phyloP scores from a whole-genome alignment of 129 eudicot genomes.

The Dittrichia graveolens region DNA sequence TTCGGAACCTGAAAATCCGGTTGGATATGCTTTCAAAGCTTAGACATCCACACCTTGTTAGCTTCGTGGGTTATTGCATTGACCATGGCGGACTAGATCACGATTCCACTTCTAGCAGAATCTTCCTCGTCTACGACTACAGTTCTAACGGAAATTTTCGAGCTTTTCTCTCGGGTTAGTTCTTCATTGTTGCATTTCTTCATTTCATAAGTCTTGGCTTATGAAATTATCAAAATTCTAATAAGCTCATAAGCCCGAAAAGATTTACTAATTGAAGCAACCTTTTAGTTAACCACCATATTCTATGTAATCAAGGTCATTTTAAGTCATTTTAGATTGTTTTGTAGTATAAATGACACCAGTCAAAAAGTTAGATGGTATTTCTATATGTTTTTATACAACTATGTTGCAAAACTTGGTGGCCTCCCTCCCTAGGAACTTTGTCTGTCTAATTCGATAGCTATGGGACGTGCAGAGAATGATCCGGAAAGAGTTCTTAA shows the following conservation, averaged over 20 bases:
- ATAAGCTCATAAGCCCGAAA: too few relatives aligned
- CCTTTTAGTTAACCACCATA: too few relatives aligned
- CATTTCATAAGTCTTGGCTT: not conserved
- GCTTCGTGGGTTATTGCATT: constrained; percentile 78
- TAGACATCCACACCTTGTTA: constrained; percentile 74
- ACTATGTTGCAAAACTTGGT: too few relatives aligned
- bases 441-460: not conserved
- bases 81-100: constrained; percentile 62
- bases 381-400: too few relatives aligned
- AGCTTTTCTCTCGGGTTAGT: constrained; percentile 83
- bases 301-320: too few relatives aligned
- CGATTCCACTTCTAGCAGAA: constrained; percentile 55
- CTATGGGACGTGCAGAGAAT: constrained; percentile 44
- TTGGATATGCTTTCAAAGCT: constrained; percentile 84
- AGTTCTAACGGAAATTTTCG: constrained; percentile 69
- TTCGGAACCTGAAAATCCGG: constrained; percentile 63
- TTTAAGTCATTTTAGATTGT: too few relatives aligned
- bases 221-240: too few relatives aligned
- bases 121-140: constrained; percentile 75
- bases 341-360: too few relatives aligned
- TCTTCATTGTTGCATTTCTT: not conserved
- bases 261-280: too few relatives aligned
- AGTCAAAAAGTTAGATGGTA: too few relatives aligned
- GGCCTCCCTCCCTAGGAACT: not conserved
- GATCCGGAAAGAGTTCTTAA: constrained; percentile 56